Percentiles rank a stretch among this genome's conserved stretches.
phyloP scores from a whole-genome alignment of 2,329 filamentous ascomycete species.

The Nemania sp. region DNA sequence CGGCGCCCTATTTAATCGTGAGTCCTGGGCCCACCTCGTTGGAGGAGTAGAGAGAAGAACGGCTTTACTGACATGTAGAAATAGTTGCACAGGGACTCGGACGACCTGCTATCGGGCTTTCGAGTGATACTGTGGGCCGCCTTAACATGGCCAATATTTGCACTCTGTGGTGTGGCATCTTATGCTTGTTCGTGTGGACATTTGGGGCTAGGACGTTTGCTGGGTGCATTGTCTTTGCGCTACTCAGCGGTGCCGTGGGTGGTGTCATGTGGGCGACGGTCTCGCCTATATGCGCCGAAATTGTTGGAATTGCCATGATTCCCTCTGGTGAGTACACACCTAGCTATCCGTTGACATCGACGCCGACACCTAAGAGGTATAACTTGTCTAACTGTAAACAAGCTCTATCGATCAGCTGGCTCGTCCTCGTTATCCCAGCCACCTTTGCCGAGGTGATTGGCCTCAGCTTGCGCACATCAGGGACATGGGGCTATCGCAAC shows the following conservation, averaged over 20 bases:
- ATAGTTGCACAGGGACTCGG: conserved; percentile 73
- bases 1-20: conserved; percentile 78
- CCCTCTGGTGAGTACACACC: conserved; percentile 64
- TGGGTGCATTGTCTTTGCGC: conserved; percentile 76
- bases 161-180: conserved; percentile 73
- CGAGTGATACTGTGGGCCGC: conserved; percentile 76
- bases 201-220: conserved; percentile 73
- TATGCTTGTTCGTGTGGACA: conserved; percentile 79
- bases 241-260: conserved; percentile 74
- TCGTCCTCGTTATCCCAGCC: conserved; percentile 76
- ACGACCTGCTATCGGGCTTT: conserved; percentile 77
- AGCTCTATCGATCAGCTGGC: conserved; percentile 76
- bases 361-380: background rate
- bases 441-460: conserved; percentile 77
- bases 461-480: conserved; percentile 62
- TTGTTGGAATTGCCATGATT: conserved; percentile 76
- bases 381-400: conserved; percentile 25
- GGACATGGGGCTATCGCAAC: conserved; percentile 61
- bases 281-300: conserved; percentile 77
- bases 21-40: conserved; percentile 40
- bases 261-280: conserved; percentile 79
- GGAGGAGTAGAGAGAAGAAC: background rate
- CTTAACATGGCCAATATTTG: conserved; percentile 78
- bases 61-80: background rate
- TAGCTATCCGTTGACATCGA: background rate